Evolutionary conservation across 352 stramenopile species (phyloP), one percentile per base, ranked within the genome.

Genomic region (Phytophthora melonis): DNA sequence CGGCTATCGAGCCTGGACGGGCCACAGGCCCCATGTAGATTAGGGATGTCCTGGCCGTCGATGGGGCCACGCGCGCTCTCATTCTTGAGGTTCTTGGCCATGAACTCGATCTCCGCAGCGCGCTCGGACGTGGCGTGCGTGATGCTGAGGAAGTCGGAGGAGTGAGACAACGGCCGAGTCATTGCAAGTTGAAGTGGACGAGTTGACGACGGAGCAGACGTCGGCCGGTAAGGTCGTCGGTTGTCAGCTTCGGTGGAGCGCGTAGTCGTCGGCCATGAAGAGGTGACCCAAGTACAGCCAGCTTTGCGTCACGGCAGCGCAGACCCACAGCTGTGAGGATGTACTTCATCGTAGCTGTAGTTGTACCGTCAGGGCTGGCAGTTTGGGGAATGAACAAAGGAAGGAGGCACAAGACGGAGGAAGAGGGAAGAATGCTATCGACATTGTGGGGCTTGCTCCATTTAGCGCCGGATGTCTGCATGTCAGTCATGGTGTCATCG

Each of bases 1-100:
- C 70, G 13, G 68, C 63, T 0, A 87, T 55, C 2, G 80, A 85
- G 36, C 72, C 77, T 11, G 68, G 66, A 4, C 68, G 62, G 3
- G 65, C 54, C 4, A 83, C 67, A 0, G 77, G 78, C 1, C 80
- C 80, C 58, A 77, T 71, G 58, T 83, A 83, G 21, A 75, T 68
- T 0, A n/a, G 80, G 72, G 6, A 82, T 63, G 1, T 75, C 27
- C 9, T 71, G 56, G 0, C 59, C 66, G 47, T 61, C 63, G 11
- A 84, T 78, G 34, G 52, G n/a, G 47, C 71, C 72, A 79, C 54
- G 25, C 58, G 8, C 78, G 74, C 43, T 63, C 34, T 82, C 75
- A 21, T 82, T 84, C 61, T 49, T n/a, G 14, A 84, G 67, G 19
- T 74, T 58, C 3, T 27, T 53, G 45, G 66, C 61, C 66, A 81